These are phyloP conservation scores for Saturnispora silvae DNA, from an alignment of 805 yeast genomes.

Conservation along the genomic window DNA sequence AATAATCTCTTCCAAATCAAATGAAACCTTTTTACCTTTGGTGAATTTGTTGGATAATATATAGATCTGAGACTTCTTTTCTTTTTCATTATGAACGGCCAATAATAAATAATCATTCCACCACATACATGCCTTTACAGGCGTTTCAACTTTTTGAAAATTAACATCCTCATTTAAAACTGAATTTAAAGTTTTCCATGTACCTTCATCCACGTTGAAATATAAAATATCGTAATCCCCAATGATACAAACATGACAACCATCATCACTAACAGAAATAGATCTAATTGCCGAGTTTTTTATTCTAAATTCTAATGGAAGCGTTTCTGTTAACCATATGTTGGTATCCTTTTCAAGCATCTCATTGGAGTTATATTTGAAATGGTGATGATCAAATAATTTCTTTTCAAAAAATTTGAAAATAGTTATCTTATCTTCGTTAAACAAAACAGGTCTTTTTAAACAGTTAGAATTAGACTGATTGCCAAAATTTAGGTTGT, in stretches of 20 bases:
- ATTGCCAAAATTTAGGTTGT: conserved; percentile 18
- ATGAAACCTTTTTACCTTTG: conserved; percentile 16
- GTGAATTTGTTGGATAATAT: conserved; percentile 21
- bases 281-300: conserved; percentile 34
- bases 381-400: conserved; percentile 28
- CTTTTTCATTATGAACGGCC: conserved; percentile 16
- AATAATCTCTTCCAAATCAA: conserved; percentile 21
- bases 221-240: conserved; percentile 38
- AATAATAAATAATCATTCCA: conserved; percentile 25
- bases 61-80: conserved; percentile 23
- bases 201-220: conserved; percentile 29
- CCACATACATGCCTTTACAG: conserved; percentile 30
- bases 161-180: conserved; percentile 5
- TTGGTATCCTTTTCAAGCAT: conserved; percentile 29
- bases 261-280: conserved; percentile 36
- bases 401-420: conserved; percentile 39
- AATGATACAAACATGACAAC: conserved; percentile 37
- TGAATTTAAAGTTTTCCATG: conserved; percentile 36
- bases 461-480: conserved; percentile 17
- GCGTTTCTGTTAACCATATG: conserved; percentile 35
- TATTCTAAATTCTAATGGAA: conserved; percentile 36
- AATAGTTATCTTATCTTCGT: conserved; percentile 30
- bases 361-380: conserved; percentile 12
- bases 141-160: conserved; percentile 20
- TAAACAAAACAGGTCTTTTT: conserved; percentile 32